phyloP scores from a whole-genome alignment of 345 rosid species.

The Combretum micranthum region DNA sequence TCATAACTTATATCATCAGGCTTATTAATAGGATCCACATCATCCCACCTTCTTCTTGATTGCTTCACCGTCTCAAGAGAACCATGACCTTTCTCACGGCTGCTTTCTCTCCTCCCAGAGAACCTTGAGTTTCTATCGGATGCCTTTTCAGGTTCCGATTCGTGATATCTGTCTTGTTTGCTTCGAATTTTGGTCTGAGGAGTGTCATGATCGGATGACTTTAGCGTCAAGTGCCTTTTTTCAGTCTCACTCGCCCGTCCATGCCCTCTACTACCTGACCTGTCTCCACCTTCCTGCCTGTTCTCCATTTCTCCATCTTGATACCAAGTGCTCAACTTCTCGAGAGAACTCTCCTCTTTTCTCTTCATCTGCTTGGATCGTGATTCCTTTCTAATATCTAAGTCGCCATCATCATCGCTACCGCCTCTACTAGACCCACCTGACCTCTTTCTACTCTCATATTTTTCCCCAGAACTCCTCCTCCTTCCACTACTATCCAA shows the following conservation, averaged over 20 bases:
- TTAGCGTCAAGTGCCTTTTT: slow-evolving; percentile 43
- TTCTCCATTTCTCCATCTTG: slow-evolving; percentile 81
- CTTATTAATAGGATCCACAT: slow-evolving; percentile 38
- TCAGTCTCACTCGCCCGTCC: slow-evolving; percentile 47
- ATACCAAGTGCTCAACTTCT: slow-evolving; percentile 79
- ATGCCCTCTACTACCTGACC: slow-evolving; percentile 39
- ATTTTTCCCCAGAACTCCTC: slow-evolving; percentile 51
- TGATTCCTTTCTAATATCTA: slow-evolving; percentile 36
- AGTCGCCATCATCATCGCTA: slow-evolving; percentile 61
- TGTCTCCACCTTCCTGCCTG: slow-evolving; percentile 57
- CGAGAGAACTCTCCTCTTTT: slow-evolving; percentile 90
- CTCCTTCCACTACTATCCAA: slow-evolving; percentile 45
- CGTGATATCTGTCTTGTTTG: slow-evolving; percentile 62
- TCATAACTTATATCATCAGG: slow-evolving; percentile 45
- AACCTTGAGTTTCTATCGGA: slow-evolving; percentile 52
- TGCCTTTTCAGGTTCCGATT: slow-evolving; percentile 42
- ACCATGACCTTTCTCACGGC: slow-evolving; percentile 66
- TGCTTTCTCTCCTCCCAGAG: slow-evolving; percentile 63
- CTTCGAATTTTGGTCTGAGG: slow-evolving; percentile 46
- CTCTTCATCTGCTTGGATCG: slow-evolving; percentile 58
- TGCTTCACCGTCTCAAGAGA: slow-evolving; percentile 49
- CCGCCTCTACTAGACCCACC: slow-evolving; percentile 39
- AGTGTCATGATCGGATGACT: slow-evolving; percentile 52
- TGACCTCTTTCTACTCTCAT: slow-evolving; percentile 56
- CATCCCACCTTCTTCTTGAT: slow-evolving; percentile 91